Conservation (phyloP, 2,329 filamentous ascomycete genomes). For the Sordariomycetes sp. region DNA sequence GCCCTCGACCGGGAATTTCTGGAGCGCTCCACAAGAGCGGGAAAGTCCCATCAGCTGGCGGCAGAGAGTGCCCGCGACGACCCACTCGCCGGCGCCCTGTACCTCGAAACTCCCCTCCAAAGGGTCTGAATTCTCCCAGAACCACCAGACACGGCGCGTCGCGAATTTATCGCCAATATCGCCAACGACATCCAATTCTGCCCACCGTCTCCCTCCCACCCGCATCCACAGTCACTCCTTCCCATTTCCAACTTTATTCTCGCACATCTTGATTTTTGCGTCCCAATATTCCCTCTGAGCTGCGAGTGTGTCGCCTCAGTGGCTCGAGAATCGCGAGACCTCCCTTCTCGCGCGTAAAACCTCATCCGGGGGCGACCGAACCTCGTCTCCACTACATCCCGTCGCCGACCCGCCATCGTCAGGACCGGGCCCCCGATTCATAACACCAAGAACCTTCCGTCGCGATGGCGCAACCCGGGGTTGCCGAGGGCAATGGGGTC, state of each 20-base stretch:
- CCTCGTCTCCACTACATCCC: not conserved
- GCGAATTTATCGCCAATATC: not conserved
- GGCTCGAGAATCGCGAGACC: not conserved
- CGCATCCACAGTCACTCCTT: not conserved
- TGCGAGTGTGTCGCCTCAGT: not conserved
- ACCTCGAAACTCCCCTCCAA: not conserved
- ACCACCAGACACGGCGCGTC: not conserved
- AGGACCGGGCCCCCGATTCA: conserved; percentile 11
- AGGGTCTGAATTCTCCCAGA: not conserved
- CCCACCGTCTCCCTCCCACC: not conserved
- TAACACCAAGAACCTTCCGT: not conserved
- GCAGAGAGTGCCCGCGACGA: not conserved
- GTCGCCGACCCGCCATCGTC: conserved; percentile 12
- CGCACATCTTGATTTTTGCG: no score
- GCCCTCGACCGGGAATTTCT: not conserved
- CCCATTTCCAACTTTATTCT: not conserved
- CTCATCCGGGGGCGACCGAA: not conserved
- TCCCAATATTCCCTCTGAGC: not conserved
- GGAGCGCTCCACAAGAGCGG: not conserved
- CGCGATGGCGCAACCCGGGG: conserved; percentile 30
- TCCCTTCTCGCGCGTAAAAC: not conserved
- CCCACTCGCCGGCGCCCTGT: not conserved
- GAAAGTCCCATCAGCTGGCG: not conserved
- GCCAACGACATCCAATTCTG: not conserved
- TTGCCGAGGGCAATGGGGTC: conserved; percentile 28